Evolutionary conservation across 306 rosid species (phyloP), one percentile per base, ranked within the genome.

Genomic region (Corylus avellana): DNA sequence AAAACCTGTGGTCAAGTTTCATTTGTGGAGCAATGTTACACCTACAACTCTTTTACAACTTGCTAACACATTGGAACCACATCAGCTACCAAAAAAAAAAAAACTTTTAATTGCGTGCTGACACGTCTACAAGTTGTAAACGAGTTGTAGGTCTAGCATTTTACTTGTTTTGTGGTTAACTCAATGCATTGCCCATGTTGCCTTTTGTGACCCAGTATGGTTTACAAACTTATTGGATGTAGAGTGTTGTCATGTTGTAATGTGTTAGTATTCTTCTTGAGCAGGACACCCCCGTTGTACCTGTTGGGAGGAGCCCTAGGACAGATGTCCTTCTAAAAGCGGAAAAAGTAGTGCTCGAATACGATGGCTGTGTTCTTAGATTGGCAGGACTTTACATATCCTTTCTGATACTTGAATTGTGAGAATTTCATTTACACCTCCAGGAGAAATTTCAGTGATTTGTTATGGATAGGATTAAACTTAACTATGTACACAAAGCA

Each of bases 351-450:
- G 98, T 93, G 75, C 78, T 89, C 63, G 98, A 91, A 85, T 78
- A 74, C 78, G 96, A 96, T 25, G 98, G 99, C 39, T 92, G 92
- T 59, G 89, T 95, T 72, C 85, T 95, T 56, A 89, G 98, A 85
- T 88, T 95, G 84, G 89, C 96, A 27, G 99, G 87, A 78, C 99
- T 95, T 81, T 95, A 95, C 82, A 93, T 91, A 93, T 93, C 98
- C 98, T 90, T 91, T 77, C 75, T 54, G 55, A 70, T 77, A 78
- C 73, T 82, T n/a, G 13, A 61, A 79, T 76, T 76, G 18, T 72
- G 71, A 73, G 67, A 79, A 72, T 56, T 78, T 22, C 51, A 59
- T 77, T 58, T 70, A 58, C 27, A 35, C 2, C 14, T 62, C 29
- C 42, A 17, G 57, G n/a, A n/a, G 17, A 73, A 44, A 12, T 16